phyloP scores from a whole-genome alignment of 176 grass and related monocot genomes.

The Oryza nivara region DNA sequence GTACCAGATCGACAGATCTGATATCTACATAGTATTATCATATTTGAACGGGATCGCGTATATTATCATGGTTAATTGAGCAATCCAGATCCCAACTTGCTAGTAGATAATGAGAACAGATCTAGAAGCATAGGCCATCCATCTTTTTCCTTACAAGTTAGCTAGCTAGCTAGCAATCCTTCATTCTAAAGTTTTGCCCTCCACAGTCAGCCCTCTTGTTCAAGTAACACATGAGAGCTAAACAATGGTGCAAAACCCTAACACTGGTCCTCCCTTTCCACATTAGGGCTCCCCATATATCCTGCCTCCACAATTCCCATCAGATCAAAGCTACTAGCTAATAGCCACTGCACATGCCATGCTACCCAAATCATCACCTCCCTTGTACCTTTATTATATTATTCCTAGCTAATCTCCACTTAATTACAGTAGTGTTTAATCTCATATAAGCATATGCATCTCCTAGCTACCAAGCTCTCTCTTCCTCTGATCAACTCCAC shows the following conservation, averaged over 20 bases:
- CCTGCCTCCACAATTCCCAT: neutral
- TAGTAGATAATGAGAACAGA: neutral
- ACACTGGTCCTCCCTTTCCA: constrained; percentile 52
- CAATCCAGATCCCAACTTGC: constrained; percentile 17
- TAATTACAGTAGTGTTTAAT: neutral
- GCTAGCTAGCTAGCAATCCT: neutral
- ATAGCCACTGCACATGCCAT: constrained; percentile 50
- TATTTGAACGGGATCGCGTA: too few relatives aligned
- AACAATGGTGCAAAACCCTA: constrained; percentile 43
- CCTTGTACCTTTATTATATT: constrained; percentile 37
- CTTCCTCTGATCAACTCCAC: neutral
- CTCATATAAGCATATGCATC: neutral
- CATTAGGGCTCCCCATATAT: constrained; percentile 53
- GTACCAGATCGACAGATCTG: too few relatives aligned
- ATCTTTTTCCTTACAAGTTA: constrained; percentile 27
- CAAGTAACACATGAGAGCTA: constrained; percentile 33
- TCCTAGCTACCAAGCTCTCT: neutral
- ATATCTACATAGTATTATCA: too few relatives aligned
- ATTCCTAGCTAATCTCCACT: neutral
- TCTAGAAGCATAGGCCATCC: neutral
- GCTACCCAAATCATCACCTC: constrained; percentile 78
- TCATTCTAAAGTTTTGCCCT: constrained; percentile 25
- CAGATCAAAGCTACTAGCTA: neutral
- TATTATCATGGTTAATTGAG: neutral
- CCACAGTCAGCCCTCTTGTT: constrained; percentile 19